A percentile compares a stretch with the other conserved stretches of the same genome.
These are phyloP conservation scores for Elongisporangium undulatum DNA, from an alignment of 352 stramenopile species.

Conservation along the genomic window DNA sequence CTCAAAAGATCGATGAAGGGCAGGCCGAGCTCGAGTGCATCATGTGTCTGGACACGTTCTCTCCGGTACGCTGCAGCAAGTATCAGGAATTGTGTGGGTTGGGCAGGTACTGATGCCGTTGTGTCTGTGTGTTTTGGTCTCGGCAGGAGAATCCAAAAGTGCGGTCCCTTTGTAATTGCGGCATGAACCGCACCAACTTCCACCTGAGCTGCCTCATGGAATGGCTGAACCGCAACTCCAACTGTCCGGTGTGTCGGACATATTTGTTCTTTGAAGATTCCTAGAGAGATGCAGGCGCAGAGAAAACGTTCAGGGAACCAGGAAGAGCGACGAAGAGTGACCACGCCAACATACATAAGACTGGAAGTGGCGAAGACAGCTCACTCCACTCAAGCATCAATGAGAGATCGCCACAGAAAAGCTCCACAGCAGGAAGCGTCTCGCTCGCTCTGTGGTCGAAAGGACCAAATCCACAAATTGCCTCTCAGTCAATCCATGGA, in stretches of 20 bases:
- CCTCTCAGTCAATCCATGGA: neutral
- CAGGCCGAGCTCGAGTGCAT: slow-evolving; percentile 82
- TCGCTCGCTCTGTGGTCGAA: too few species aligned
- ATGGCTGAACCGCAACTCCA: slow-evolving; percentile 81
- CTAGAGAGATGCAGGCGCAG: slow-evolving; percentile 13
- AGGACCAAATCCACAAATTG: too few species aligned
- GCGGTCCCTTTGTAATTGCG: slow-evolving; percentile 82
- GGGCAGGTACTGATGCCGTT: neutral
- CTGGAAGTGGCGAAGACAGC: neutral
- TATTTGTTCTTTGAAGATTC: slow-evolving; percentile 87
- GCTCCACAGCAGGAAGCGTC: neutral
- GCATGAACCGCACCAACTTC: slow-evolving; percentile 89
- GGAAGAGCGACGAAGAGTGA: neutral
- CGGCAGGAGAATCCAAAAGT: slow-evolving; percentile 72
- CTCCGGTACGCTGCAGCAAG: slow-evolving; percentile 13
- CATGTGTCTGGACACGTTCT: slow-evolving; percentile 83
- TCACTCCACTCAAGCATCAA: neutral
- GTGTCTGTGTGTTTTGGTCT: neutral
- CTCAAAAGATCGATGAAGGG: slow-evolving; percentile 40
- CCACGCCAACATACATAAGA: neutral
- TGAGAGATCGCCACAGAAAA: too few species aligned
- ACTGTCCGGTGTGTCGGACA: slow-evolving; percentile 81
- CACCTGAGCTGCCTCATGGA: slow-evolving; percentile 86
- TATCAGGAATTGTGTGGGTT: neutral
- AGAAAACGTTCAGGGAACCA: neutral